Conservation (phyloP, 768 basidiomycete species). For the Russula earlei region DNA sequence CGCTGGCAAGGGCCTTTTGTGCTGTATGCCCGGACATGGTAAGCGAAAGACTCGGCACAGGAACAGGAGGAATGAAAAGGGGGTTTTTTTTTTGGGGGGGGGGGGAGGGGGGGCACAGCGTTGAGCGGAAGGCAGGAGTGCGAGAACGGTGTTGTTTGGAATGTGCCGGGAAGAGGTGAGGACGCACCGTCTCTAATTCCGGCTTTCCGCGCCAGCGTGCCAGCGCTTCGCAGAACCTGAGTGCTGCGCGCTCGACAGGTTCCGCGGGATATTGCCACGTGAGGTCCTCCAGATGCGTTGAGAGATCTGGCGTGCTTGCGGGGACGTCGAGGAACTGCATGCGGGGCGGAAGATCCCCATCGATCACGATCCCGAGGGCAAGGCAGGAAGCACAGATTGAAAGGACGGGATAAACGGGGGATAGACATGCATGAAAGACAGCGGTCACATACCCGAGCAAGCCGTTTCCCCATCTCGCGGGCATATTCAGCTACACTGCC, state of each 20-base stretch:
- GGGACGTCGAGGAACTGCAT: constrained; percentile 71
- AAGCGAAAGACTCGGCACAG: not conserved
- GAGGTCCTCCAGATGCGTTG: constrained; percentile 69
- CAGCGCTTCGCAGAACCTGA: constrained; percentile 75
- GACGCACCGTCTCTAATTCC: constrained; percentile 62
- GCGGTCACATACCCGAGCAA: constrained; percentile 47
- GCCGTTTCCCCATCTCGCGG: constrained; percentile 61
- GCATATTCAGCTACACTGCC: constrained; percentile 60
- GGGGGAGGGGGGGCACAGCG: no score
- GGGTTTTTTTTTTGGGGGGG: no score
- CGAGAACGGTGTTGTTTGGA: no score
- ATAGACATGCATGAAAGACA: not conserved
- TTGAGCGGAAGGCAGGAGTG: no score
- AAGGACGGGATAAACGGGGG: not conserved
- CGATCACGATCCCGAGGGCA: not conserved
- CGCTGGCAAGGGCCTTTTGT: constrained; percentile 22
- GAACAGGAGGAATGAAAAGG: not conserved
- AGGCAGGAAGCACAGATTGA: not conserved
- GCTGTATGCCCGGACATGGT: constrained; percentile 18
- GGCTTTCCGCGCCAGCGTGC: constrained; percentile 79
- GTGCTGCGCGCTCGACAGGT: constrained; percentile 66
- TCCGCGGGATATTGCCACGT: constrained; percentile 78
- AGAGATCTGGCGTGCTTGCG: constrained; percentile 57
- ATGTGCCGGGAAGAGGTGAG: not conserved
- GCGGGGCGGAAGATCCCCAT: no score